Evolutionary conservation across 2,329 filamentous ascomycete species (phyloP).

Genomic region (Chaetomiaceae sp.): DNA sequence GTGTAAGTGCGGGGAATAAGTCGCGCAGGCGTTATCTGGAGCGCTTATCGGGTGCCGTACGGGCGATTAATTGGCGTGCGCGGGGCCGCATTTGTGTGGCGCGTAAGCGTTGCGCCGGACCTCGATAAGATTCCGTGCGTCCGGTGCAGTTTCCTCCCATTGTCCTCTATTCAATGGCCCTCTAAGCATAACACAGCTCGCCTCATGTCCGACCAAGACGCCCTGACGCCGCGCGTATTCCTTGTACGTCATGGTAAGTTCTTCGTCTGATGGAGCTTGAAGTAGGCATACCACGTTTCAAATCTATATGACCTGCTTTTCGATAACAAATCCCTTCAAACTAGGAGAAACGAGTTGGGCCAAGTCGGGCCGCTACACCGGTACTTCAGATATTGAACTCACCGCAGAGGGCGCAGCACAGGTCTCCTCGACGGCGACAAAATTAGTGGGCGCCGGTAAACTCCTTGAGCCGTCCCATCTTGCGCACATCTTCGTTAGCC

Average conservation of each 20-base stretch:
- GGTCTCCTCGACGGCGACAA: background rate
- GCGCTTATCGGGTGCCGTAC: too few species aligned
- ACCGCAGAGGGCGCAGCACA: background rate
- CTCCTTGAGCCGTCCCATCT: background rate
- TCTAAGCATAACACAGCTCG: background rate
- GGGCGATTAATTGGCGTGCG: too few species aligned
- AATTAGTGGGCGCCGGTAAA: background rate
- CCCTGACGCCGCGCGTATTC: background rate
- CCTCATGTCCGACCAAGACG: background rate
- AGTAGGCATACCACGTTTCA: background rate
- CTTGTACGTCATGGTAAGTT: conserved; percentile 1
- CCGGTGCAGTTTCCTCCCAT: background rate
- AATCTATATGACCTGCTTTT: background rate
- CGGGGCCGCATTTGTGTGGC: too few species aligned
- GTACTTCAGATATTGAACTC: background rate
- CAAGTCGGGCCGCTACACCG: background rate
- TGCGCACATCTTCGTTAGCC: background rate
- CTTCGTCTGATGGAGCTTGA: background rate
- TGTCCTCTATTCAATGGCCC: background rate
- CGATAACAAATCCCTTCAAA: background rate
- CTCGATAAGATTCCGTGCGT: too few species aligned
- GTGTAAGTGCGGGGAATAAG: too few species aligned
- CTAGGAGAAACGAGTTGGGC: background rate
- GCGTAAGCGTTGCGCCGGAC: too few species aligned
- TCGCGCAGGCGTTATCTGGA: too few species aligned